Evolutionary conservation across 2,329 filamentous ascomycete species (phyloP).

Genomic region (Emydomyces testavorans): DNA sequence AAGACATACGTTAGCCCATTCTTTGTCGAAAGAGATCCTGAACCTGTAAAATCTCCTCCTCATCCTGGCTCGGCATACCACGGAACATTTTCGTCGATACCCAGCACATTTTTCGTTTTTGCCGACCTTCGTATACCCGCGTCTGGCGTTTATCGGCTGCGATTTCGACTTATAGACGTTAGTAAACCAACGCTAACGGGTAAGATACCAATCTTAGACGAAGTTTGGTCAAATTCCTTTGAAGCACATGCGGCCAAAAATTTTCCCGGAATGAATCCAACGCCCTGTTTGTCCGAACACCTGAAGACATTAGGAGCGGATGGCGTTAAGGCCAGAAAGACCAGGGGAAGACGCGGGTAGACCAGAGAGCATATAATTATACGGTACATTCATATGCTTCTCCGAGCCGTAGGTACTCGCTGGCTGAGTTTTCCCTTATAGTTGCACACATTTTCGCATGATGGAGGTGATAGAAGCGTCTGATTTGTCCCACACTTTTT

Average conservation of each 20-base stretch:
- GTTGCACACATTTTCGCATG: not conserved
- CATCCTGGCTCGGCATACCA: slow-evolving; percentile 22
- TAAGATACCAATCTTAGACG: slow-evolving; percentile 30
- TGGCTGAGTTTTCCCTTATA: not conserved
- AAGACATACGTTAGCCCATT: slow-evolving; percentile 35
- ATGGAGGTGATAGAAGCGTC: not conserved
- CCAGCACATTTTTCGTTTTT: slow-evolving; percentile 39
- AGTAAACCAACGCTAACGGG: slow-evolving; percentile 26
- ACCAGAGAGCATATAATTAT: not conserved
- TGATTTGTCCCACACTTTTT: slow-evolving; percentile 50
- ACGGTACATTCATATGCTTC: not conserved
- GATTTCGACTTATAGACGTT: slow-evolving; percentile 37
- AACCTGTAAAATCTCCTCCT: slow-evolving; percentile 31
- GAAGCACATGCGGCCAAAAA: slow-evolving; percentile 35
- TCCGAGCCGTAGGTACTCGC: no score
- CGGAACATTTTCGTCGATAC: slow-evolving; percentile 20
- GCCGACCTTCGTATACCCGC: slow-evolving; percentile 38
- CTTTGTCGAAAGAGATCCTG: slow-evolving; percentile 33
- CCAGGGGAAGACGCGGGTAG: slow-evolving; percentile 14
- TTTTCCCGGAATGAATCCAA: slow-evolving; percentile 35
- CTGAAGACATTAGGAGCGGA: slow-evolving; percentile 33
- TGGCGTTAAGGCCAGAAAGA: slow-evolving; percentile 33
- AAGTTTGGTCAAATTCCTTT: slow-evolving; percentile 33
- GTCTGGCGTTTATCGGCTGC: slow-evolving; percentile 35
- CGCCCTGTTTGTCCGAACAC: slow-evolving; percentile 29